Evolutionary conservation across 768 basidiomycete species (phyloP).

Genomic region (Boletellus sp.): DNA sequence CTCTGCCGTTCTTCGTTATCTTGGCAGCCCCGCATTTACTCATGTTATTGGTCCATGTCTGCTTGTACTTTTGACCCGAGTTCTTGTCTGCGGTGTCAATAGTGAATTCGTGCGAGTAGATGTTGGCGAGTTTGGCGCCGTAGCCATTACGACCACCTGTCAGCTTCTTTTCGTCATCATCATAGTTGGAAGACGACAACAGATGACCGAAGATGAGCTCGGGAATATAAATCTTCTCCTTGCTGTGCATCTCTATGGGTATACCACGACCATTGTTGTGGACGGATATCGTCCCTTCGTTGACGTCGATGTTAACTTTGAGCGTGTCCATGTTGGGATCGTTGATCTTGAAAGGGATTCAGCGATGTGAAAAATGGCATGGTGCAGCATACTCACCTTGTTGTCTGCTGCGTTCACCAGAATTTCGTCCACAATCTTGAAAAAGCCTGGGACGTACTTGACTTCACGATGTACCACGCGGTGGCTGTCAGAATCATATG

Average conservation of each 20-base stretch:
- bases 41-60: conserved; percentile 96
- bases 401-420: conserved; percentile 99
- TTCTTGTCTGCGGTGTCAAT: conserved; percentile 94
- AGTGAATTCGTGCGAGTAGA: conserved; percentile 94
- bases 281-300: conserved; percentile 83
- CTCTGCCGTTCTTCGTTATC: conserved; percentile 85
- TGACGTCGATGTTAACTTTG: conserved; percentile 82
- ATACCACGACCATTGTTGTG: conserved; percentile 96
- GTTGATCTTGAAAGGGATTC: conserved; percentile 62
- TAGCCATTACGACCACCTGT: conserved; percentile 99
- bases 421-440: conserved; percentile 99
- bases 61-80: conserved; percentile 85
- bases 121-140: conserved; percentile 97
- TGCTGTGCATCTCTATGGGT: conserved; percentile 92
- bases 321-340: conserved; percentile 88
- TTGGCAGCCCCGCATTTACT: conserved; percentile 80
- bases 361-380: neutral
- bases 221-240: conserved; percentile 92
- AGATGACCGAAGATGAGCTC: conserved; percentile 97
- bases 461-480: conserved; percentile 81
- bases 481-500: conserved; percentile 79
- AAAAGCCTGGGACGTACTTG: conserved; percentile 94
- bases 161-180: conserved; percentile 97
- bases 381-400: conserved; percentile 59
- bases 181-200: conserved; percentile 93